These are phyloP conservation scores for Metroxylon sagu DNA, from an alignment of 176 grass and related monocot genomes.

Conservation along the genomic window DNA sequence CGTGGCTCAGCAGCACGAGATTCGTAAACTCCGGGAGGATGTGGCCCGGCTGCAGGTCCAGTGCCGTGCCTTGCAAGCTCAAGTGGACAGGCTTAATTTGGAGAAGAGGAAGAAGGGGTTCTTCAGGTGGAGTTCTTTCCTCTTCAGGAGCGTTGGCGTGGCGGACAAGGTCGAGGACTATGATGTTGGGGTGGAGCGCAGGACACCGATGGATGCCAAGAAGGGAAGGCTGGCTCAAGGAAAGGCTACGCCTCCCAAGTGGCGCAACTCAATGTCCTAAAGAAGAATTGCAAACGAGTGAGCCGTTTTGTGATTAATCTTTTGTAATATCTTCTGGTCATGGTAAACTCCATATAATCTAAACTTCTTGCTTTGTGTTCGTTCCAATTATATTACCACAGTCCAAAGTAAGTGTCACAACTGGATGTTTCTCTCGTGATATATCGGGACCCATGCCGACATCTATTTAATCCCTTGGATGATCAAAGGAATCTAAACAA, in stretches of 20 bases:
- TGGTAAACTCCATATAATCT: no score
- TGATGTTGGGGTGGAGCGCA: constrained; percentile 42
- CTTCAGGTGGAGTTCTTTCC: constrained; percentile 78
- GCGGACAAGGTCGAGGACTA: constrained; percentile 54
- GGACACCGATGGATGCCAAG: constrained; percentile 39
- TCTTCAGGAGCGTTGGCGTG: constrained; percentile 40
- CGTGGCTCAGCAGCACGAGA: constrained; percentile 74
- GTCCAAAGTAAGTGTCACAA: no score
- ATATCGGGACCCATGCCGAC: no score
- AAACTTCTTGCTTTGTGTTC: no score
- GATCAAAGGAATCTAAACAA: no score
- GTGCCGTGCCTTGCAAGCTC: constrained; percentile 66
- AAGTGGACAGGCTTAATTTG: constrained; percentile 51
- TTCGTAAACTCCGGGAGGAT: constrained; percentile 77
- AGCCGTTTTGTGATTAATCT: no score
- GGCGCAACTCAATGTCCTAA: constrained; percentile 70
- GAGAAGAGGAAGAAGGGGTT: constrained; percentile 48
- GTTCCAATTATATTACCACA: no score
- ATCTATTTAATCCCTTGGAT: no score
- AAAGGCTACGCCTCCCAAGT: constrained; percentile 37
- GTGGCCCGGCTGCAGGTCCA: constrained; percentile 73
- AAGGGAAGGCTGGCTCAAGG: constrained; percentile 27
- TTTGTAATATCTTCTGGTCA: no score
- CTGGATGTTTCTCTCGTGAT: no score
- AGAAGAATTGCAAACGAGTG: not conserved